Percentiles rank a stretch among this genome's conserved stretches.
phyloP scores from a whole-genome alignment of 1,139 yeast genomes.

The Yarrowia galli region DNA sequence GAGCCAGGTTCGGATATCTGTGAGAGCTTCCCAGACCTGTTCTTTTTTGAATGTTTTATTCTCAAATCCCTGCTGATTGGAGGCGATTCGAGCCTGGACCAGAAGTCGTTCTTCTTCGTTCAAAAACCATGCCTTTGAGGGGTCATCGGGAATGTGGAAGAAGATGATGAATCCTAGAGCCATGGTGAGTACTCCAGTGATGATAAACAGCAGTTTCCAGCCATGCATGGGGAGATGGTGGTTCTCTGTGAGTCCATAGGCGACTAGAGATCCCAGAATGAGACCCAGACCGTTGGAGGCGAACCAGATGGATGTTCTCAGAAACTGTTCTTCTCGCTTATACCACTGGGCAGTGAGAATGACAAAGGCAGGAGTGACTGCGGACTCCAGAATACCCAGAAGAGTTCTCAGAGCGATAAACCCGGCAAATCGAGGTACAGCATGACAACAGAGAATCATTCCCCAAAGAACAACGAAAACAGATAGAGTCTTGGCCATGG shows the following conservation, averaged over 20 bases:
- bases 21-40: conserved; percentile 58
- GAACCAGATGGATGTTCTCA: conserved; percentile 59
- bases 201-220: conserved; percentile 61
- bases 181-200: conserved; percentile 60
- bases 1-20: conserved; percentile 59
- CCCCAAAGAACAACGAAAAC: conserved; percentile 61
- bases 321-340: conserved; percentile 60
- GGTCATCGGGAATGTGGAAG: conserved; percentile 61
- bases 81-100: conserved; percentile 60
- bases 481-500: conserved; percentile 60
- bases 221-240: conserved; percentile 52
- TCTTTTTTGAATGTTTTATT: conserved; percentile 60
- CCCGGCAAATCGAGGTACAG: conserved; percentile 60
- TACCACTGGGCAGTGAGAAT: conserved; percentile 65
- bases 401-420: conserved; percentile 59
- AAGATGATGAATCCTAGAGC: conserved; percentile 58
- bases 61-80: conserved; percentile 61
- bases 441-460: conserved; percentile 56
- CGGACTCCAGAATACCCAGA: conserved; percentile 64
- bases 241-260: conserved; percentile 57
- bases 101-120: conserved; percentile 58
- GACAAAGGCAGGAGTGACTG: conserved; percentile 66
- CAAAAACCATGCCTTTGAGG: conserved; percentile 63
- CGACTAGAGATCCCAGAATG: conserved; percentile 62
- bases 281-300: conserved; percentile 65